These are phyloP conservation scores for Borealophlyctis nickersoniae DNA, from an alignment of 192 early-diverging fungal genomes.

Conservation along the genomic window DNA sequence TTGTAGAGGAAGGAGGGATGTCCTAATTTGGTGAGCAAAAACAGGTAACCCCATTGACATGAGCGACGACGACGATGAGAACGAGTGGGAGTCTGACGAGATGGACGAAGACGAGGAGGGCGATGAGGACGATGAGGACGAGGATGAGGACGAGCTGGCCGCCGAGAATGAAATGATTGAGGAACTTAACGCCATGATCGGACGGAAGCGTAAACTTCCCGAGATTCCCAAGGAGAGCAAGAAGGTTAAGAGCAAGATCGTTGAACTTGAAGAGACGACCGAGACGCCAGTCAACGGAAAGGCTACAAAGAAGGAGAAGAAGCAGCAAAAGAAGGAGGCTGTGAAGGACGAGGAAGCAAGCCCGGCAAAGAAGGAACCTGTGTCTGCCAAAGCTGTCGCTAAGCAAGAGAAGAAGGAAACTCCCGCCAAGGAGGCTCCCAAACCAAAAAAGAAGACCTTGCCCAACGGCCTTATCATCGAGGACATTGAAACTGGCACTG, in stretches of 20 bases:
- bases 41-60: background rate
- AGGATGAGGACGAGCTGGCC: slow-evolving; percentile 40
- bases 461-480: slow-evolving; percentile 81
- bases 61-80: slow-evolving; percentile 35
- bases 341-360: slow-evolving; percentile 17
- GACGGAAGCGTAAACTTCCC: slow-evolving; percentile 21
- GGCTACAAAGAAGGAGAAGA: slow-evolving; percentile 37
- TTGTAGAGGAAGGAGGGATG: background rate
- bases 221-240: slow-evolving; percentile 10
- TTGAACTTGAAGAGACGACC: slow-evolving; percentile 25
- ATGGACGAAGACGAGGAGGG: slow-evolving; percentile 38
- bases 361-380: slow-evolving; percentile 45
- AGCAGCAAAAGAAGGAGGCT: slow-evolving; percentile 36
- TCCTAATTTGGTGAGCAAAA: no score
- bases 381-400: slow-evolving; percentile 32
- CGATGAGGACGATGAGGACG: slow-evolving; percentile 35
- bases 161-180: slow-evolving; percentile 41
- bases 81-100: slow-evolving; percentile 45
- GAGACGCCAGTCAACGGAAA: slow-evolving; percentile 21
- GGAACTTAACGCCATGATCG: slow-evolving; percentile 17
- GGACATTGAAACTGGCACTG: slow-evolving; percentile 66
- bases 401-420: slow-evolving; percentile 38
- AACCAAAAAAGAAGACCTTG: slow-evolving; percentile 55
- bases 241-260: slow-evolving; percentile 45
- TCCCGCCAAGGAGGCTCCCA: slow-evolving; percentile 39